Conservation (phyloP, 345 rosid species). For the Salix suchowensis region DNA sequence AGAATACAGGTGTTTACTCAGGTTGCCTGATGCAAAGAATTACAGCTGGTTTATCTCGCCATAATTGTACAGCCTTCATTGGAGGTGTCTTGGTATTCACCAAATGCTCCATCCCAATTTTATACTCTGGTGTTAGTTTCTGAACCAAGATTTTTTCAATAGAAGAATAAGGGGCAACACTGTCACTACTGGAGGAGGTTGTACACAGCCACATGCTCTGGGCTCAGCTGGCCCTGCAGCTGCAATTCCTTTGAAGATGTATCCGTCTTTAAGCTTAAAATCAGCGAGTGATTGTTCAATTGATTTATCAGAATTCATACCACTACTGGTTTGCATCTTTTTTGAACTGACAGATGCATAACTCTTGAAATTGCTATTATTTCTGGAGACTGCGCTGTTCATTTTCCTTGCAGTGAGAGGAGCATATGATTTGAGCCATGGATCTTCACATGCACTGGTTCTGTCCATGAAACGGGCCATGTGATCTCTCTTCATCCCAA, state of each 20-base stretch:
- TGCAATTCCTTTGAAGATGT: conserved; percentile 58
- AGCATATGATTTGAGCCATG: conserved; percentile 24
- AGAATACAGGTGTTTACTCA: conserved; percentile 37
- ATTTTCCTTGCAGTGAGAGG: conserved; percentile 13
- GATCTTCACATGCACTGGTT: conserved; percentile 35
- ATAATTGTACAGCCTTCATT: conserved; percentile 55
- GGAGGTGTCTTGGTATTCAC: conserved; percentile 52
- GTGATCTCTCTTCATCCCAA: conserved; percentile 65
- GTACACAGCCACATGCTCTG: conserved; percentile 55
- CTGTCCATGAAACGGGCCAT: conserved; percentile 47
- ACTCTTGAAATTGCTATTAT: conserved; percentile 27
- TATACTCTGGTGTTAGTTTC: conserved; percentile 52
- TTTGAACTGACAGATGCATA: conserved; percentile 20
- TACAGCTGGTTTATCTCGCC: conserved; percentile 56
- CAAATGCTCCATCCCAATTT: conserved; percentile 50
- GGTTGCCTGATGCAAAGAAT: conserved; percentile 60
- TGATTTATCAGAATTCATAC: conserved; percentile 26
- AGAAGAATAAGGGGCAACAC: conserved; percentile 43
- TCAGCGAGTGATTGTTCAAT: conserved; percentile 48
- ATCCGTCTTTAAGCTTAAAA: conserved; percentile 50
- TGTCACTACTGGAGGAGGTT: conserved; percentile 49
- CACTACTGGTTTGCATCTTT: conserved; percentile 22
- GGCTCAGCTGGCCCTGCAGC: conserved; percentile 53
- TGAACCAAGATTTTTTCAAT: conserved; percentile 47
- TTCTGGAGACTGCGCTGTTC: conserved; percentile 25